Base-by-base conservation (phyloP, 139 green algal genomes). In the Chlamydomonas sp. region DNA sequence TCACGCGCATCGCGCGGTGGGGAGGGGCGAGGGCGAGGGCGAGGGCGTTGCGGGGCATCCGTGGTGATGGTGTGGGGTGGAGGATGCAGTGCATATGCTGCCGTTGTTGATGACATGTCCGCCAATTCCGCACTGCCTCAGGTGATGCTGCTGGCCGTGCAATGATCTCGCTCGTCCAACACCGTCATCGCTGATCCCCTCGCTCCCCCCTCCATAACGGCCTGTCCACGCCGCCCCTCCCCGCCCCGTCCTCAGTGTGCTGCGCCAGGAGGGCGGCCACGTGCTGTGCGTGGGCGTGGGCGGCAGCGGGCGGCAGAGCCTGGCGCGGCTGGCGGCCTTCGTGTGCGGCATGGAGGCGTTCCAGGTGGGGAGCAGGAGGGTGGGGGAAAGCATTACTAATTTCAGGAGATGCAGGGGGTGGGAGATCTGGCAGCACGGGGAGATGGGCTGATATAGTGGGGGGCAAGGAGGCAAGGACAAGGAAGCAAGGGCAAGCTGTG, bases 201-300 rank as follows among this genome's bases (percentile, higher is more conserved):
- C 5, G 14, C 78, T 20, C 18, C 9, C 12, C 18, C 62, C 61
- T 18, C 62, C 78, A 49, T 49, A 49, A 49, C 31, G 31, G 31
- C 31, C 31, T 49, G 31, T 49, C 31, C 31, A 49, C 20, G 16
- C n/a, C 61, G 4, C 74, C 20, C 72, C 4, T 81, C 68, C 17
- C 7, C 77, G 9, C 5, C 3, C 5, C 4, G 7, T 68, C 18
- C 67, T 12, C 67, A 85, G 89, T 63, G 85, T 92, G 61, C 64
- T 92, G 80, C 66, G 85, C 17, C 89, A 91, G 79, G 89, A 93
- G 12, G 94, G 94, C 10, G 90, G 87, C 6, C 90, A 95, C 90
- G 93, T 95, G 92, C 92, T 96, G 62, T 89, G 83, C 60, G 92
- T 94, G 49, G 94, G 94, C 4, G 90, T 96, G 61, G 94, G 94